These are phyloP conservation scores for Lentinus tigrinus DNA, from an alignment of 768 basidiomycete species.

Conservation along the genomic window DNA sequence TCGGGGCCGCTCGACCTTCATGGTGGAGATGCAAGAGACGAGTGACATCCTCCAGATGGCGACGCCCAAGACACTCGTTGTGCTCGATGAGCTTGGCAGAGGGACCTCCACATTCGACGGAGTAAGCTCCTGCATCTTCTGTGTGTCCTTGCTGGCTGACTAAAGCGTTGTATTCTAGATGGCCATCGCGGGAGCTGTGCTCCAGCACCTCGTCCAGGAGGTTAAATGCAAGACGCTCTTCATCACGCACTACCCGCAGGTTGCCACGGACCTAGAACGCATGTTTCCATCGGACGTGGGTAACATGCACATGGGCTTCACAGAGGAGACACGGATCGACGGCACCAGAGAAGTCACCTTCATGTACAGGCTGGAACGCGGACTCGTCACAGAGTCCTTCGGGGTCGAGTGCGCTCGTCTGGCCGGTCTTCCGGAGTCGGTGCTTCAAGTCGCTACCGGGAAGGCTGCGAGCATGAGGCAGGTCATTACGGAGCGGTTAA, in stretches of 20 bases:
- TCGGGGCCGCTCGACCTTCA: constrained; percentile 89
- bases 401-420: constrained; percentile 91
- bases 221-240: constrained; percentile 78
- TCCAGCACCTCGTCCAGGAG: constrained; percentile 63
- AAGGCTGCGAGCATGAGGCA: constrained; percentile 55
- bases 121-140: constrained; percentile 21
- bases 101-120: constrained; percentile 96
- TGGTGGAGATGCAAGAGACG: constrained; percentile 96
- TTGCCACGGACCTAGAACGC: constrained; percentile 66
- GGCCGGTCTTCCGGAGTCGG: constrained; percentile 72
- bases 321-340: constrained; percentile 64
- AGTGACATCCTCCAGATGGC: constrained; percentile 82
- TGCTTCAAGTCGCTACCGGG: constrained; percentile 59
- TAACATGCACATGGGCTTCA: constrained; percentile 88
- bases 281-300: constrained; percentile 59
- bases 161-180: constrained; percentile 54
- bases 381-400: constrained; percentile 81
- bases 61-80: constrained; percentile 75
- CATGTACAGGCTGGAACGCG: constrained; percentile 71
- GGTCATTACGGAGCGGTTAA: constrained; percentile 48
- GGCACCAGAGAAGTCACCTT: constrained; percentile 83
- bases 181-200: constrained; percentile 82
- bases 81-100: constrained; percentile 86
- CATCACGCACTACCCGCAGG: constrained; percentile 91
- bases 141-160: background rate